Evolutionary conservation across 371 early-diverging fungal genomes (phyloP), one percentile per base, ranked within the genome.

Genomic region (Funneliformis caledonium): DNA sequence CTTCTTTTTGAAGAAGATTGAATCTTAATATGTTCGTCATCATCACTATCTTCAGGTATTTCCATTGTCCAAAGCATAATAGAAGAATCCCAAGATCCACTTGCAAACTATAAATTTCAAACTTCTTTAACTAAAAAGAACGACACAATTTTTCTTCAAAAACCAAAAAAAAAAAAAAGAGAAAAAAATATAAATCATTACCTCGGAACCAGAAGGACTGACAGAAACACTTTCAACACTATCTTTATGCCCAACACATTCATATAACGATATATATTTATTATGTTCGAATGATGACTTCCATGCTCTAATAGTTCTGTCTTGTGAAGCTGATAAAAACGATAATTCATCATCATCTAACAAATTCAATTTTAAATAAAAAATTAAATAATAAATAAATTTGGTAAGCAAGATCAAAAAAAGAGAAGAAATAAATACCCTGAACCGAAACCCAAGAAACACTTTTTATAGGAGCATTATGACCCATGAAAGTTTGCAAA

Each of bases 231-330:
- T 81, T 61, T 86, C 84, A 16, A 87, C 83, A 77, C 90, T 91
- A 22, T 88, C 95, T 68, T 93, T 90, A 82, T 97, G 97, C 10
- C 95, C 96, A 64, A 89, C 89, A 81, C 94, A 92, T 83, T 94
- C 93, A 84, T 90, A 95, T 82, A 92, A 80, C 19, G 89, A 56
- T 26, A 80, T 72, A 47, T 81, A 78, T 52, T 82, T 48, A 10
- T 75, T 78, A 69, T 86, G 65, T n/a, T 80, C 72, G 16, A 82
- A 48, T 22, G 84, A 83, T 47, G 80, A 82, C 79, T 45, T 47
- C 83, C 82, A 82, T n/a, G 67, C 76, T 37, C 79, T 26, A 48
- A 85, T 70, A 1, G 82, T 81, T 19, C 70, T 81, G 76, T 83
- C 85, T 45, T 79, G 83, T 60, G 83, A 80, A n/a, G 80, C 82